Base-by-base conservation (phyloP, 192 early-diverging fungal genomes). In the Entomortierella parvispora region DNA sequence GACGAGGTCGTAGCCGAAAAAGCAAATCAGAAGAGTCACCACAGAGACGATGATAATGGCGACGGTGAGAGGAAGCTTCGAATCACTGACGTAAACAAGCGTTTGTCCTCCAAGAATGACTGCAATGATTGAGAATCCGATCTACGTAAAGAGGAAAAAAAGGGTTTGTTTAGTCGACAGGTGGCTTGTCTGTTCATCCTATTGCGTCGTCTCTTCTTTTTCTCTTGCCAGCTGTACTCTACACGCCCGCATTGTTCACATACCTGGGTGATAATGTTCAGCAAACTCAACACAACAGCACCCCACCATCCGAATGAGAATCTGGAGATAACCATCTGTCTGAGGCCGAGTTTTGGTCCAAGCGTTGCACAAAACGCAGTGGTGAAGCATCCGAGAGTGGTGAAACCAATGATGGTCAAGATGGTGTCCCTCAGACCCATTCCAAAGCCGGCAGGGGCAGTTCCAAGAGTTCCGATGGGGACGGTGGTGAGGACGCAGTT, bases 31-130 rank as follows among this genome's bases (percentile, higher is more conserved):
- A 8, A 64, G 33, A 3, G 62, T 40, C 22, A 49, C 49, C 17
- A 64, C 37, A 3, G 62, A 49, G 14, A 64, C 62, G 52, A 64
- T 64, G 50, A 64, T 42, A 42, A 64, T 43, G 26, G 49, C 62
- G 43, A 29, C 62, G 5, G 26, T 15, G 2, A 52, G 50, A 32
- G 62, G 62, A 23, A 64, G 48, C 12, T 25, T 33, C 5, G 26
- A 26, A 33, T 29, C 52, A 9, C 49, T 43, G 33, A 52, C 49
- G 37, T 50, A 34, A 22, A 50, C 48, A 28, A 64, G 52, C 8
- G 62, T 64, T 43, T 64, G 62, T 14, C 62, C 62, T 20, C 62
- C 62, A 29, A 64, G 62, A 12, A 64, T 52, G 22, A 64, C 62
- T 23, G 49, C 49, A 15, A 42, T 64, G 32, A 64, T 49, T 42